Conservation (phyloP, 768 basidiomycete genomes). For the Gloeophyllum trabeum region DNA sequence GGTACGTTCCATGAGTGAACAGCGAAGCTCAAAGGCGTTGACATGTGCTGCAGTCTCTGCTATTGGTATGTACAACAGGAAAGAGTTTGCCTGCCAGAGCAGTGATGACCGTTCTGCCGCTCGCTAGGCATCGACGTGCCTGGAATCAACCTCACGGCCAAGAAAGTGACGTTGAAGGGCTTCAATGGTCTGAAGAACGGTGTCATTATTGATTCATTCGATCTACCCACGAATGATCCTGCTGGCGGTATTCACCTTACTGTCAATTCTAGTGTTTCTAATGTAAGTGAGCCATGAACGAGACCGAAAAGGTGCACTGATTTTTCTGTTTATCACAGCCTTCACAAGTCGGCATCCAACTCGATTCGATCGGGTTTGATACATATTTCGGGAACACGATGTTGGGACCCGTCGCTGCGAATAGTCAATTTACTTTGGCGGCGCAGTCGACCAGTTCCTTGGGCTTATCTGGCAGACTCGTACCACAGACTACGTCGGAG, state of each 20-base stretch:
- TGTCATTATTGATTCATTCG: constrained; percentile 55
- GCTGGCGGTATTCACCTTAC: constrained; percentile 62
- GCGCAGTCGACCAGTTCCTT: constrained; percentile 42
- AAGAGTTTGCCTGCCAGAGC: too few species aligned
- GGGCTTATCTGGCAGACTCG: constrained; percentile 47
- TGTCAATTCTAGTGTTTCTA: constrained; percentile 44
- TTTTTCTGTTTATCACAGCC: constrained; percentile 29
- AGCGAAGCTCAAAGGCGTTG: neutral
- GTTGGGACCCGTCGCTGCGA: constrained; percentile 48
- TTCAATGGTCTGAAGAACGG: constrained; percentile 58
- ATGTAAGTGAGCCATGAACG: constrained; percentile 29
- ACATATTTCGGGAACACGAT: constrained; percentile 39
- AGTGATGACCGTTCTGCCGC: too few species aligned
- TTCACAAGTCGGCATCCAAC: constrained; percentile 62
- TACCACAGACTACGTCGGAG: constrained; percentile 41
- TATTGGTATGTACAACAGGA: too few species aligned
- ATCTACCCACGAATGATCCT: constrained; percentile 60
- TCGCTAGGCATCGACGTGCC: constrained; percentile 42
- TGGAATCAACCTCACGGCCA: constrained; percentile 41
- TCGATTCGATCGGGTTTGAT: constrained; percentile 51
- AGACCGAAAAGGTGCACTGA: neutral
- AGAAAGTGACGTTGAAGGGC: constrained; percentile 54
- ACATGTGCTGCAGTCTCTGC: constrained; percentile 31
- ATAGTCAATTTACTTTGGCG: constrained; percentile 36
- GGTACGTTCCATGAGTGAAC: constrained; percentile 21